These are phyloP conservation scores for Paraurostyla sp. DNA, from an alignment of 73 alveolate genomes.

Conservation along the genomic window DNA sequence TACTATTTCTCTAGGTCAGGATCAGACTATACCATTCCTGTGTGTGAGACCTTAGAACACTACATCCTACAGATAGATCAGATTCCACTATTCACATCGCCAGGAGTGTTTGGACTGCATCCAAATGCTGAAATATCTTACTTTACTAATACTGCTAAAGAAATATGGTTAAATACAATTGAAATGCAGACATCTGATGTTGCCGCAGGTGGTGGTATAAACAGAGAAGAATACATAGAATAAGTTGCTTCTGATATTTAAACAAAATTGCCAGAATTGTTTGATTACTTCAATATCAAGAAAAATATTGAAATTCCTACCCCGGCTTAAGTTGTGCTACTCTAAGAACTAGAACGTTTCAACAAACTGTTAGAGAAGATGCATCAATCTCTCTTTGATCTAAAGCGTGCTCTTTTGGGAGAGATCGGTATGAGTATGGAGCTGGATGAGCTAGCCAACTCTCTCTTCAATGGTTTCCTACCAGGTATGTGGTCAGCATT, in stretches of 20 bases:
- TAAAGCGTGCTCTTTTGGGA: constrained; percentile 96
- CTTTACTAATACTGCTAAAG: constrained; percentile 97
- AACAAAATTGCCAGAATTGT: constrained; percentile 85
- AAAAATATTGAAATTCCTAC: constrained; percentile 86
- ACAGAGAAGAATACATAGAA: constrained; percentile 90
- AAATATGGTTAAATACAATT: constrained; percentile 93
- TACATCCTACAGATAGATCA: constrained; percentile 70
- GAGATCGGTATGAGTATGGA: constrained; percentile 97
- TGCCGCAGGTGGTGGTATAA: constrained; percentile 84
- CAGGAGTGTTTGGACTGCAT: constrained; percentile 99
- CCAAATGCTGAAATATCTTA: constrained; percentile 98
- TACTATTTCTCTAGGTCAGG: constrained; percentile 90
- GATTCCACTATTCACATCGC: constrained; percentile 93
- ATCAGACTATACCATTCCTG: constrained; percentile 80
- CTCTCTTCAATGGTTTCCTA: constrained; percentile 96
- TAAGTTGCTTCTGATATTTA: constrained; percentile 84
- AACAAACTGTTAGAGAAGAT: constrained; percentile 93
- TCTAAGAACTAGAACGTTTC: constrained; percentile 98
- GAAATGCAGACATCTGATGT: constrained; percentile 93
- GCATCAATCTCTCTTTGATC: constrained; percentile 89
- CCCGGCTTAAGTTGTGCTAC: constrained; percentile 97
- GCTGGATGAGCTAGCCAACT: constrained; percentile 89
- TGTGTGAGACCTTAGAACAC: constrained; percentile 71
- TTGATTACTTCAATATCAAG: constrained; percentile 79
- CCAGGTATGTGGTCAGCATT: constrained; percentile 94